Evolutionary conservation across 1,284 basidiomycete species (phyloP), one percentile per base, ranked within the genome.

Genomic region (Violaceomyces palustris): DNA sequence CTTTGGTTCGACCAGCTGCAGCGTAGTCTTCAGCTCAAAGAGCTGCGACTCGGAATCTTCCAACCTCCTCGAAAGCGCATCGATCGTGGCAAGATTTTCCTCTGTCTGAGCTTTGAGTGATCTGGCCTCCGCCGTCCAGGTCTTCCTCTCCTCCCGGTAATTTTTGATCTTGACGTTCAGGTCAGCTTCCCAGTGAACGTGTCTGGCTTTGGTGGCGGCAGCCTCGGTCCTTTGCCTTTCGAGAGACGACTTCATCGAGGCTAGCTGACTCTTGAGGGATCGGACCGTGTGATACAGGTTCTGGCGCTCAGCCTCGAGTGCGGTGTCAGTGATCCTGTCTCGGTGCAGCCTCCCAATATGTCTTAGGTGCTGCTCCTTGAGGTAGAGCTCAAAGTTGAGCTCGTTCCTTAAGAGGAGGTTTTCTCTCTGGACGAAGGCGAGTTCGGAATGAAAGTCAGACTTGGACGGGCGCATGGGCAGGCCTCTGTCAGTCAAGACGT

Each of bases 261-360:
- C 35, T 21, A 67, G 47, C 31, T 65, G 52, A 6, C 39, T 19
- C 11, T 59, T 55, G 26, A 70, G 45, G 12, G 55, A 41, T 10
- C 64, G 58, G 6, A 68, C 61, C 11, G 55, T 61, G 22, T 61
- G 52, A 33, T 71, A 66, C 24, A 73, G 43, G 29, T 72, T 73
- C 45, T 73, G 71, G 4, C 64, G 61, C 33, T 73, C 69, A 1
- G 69, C 71, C 45, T 73, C 72, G 24, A 62, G 44, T 1, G 58
- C 67, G 3, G 68, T 67, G 22, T 59, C 60, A 2, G 57, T 48
- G 22, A 74, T 64, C 23, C 68, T 63, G 37, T 74, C 64, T 18
- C 67, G 64, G 45, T 73, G 72, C 15, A 74, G 46, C 6, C 58
- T 54, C n/a, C 72, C 72, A 36, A 74, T 72, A 39, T 73, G 71